A percentile compares a stretch with the other conserved stretches of the same genome.
Evolutionary conservation across 768 basidiomycete species (phyloP).

Genomic region (Rhodotorula kratochvilovae): DNA sequence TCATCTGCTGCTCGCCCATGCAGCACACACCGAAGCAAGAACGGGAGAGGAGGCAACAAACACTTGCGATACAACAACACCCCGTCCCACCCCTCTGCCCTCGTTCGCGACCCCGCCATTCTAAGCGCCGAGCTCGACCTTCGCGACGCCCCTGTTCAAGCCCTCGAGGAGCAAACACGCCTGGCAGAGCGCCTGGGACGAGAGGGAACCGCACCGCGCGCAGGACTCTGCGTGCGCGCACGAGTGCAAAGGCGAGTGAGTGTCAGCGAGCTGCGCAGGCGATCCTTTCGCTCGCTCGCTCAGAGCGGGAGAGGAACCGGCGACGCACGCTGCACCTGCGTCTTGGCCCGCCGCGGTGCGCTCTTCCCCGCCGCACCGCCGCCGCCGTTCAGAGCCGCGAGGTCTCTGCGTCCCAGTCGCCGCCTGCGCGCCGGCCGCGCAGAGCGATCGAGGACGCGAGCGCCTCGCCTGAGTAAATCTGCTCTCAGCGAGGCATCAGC

Average conservation of each 20-base stretch:
- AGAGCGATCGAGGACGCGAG: slow-evolving; percentile 39
- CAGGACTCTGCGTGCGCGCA: slow-evolving; percentile 65
- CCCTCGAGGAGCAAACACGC: slow-evolving; percentile 43
- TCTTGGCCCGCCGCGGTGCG: background rate
- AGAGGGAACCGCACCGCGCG: slow-evolving; percentile 87
- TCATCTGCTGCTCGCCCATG: too few relatives aligned
- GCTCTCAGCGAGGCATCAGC: slow-evolving; percentile 48
- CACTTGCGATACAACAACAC: too few relatives aligned
- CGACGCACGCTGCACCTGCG: slow-evolving; percentile 35
- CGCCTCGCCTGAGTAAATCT: slow-evolving; percentile 44
- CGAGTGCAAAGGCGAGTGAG: background rate
- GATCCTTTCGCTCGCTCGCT: too few relatives aligned
- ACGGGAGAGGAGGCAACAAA: too few relatives aligned
- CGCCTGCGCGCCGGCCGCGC: slow-evolving; percentile 31
- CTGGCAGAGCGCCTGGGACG: slow-evolving; percentile 93
- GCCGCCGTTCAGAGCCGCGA: slow-evolving; percentile 26
- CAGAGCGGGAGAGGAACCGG: background rate
- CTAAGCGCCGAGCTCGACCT: slow-evolving; percentile 18
- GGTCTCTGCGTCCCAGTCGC: slow-evolving; percentile 20
- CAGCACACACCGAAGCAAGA: too few relatives aligned
- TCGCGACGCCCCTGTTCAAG: slow-evolving; percentile 42
- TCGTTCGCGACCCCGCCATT: background rate
- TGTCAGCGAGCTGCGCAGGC: too few relatives aligned
- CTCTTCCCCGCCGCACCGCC: slow-evolving; percentile 12
- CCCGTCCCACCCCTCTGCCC: too few relatives aligned